These are phyloP conservation scores for Colletotrichum spinosum DNA, from an alignment of 2,329 filamentous ascomycete species.

Conservation along the genomic window DNA sequence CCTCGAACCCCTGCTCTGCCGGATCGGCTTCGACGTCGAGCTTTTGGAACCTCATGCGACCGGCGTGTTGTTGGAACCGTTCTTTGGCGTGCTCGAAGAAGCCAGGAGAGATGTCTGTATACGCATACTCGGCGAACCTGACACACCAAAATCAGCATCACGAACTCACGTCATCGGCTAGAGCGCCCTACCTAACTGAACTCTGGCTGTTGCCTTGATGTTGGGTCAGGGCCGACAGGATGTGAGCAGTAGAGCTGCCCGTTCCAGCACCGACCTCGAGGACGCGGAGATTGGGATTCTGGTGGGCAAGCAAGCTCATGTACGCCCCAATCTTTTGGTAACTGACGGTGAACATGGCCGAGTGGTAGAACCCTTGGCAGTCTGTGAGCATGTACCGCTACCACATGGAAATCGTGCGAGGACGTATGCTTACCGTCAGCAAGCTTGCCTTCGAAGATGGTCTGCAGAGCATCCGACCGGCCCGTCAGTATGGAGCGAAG, in stretches of 20 bases:
- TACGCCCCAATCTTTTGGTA: conserved; percentile 19
- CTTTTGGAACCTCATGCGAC: conserved; percentile 38
- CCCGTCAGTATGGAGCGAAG: too few relatives aligned
- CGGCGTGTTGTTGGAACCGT: conserved; percentile 40
- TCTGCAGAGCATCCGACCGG: too few relatives aligned
- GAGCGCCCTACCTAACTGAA: background rate
- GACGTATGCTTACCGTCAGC: too few relatives aligned
- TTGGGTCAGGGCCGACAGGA: conserved; percentile 47
- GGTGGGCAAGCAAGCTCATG: conserved; percentile 39
- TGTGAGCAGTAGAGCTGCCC: conserved; percentile 49
- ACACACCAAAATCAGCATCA: background rate
- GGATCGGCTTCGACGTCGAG: conserved; percentile 48
- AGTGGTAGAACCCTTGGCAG: conserved; percentile 10
- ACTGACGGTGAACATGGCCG: conserved; percentile 3
- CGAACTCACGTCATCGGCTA: too few relatives aligned
- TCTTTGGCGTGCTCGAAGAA: conserved; percentile 53
- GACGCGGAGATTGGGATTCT: conserved; percentile 45
- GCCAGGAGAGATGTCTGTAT: conserved; percentile 56
- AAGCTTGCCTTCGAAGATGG: background rate
- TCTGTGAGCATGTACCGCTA: too few relatives aligned
- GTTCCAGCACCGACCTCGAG: conserved; percentile 54
- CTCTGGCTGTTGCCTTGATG: background rate
- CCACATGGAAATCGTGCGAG: conserved; percentile 17
- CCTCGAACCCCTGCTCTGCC: conserved; percentile 47
- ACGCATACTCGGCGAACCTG: conserved; percentile 49